These are phyloP conservation scores for Scheffersomyces amazonensis DNA, from an alignment of 805 yeast species.

Conservation along the genomic window DNA sequence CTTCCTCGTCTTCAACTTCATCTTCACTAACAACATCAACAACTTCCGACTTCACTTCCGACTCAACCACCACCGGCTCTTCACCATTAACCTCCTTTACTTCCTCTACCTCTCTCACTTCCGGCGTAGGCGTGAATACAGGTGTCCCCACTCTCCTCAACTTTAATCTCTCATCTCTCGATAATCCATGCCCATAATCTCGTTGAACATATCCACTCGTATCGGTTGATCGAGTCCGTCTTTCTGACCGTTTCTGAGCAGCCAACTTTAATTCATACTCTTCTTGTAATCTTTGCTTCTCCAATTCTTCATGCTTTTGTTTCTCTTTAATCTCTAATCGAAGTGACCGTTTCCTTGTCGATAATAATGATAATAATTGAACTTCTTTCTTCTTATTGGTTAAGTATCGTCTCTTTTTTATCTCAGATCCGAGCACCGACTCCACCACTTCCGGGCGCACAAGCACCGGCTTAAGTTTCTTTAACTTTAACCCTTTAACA, in stretches of 20 bases:
- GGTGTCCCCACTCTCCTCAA: slow-evolving; percentile 19
- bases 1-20: neutral
- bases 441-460: slow-evolving; percentile 14
- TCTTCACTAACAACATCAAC: neutral
- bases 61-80: neutral
- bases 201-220: neutral
- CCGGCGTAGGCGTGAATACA: slow-evolving; percentile 5
- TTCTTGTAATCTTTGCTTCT: slow-evolving; percentile 42
- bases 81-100: neutral
- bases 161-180: slow-evolving; percentile 32
- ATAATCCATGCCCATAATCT: slow-evolving; percentile 20
- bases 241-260: slow-evolving; percentile 38
- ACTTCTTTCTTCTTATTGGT: slow-evolving; percentile 58
- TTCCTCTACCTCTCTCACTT: slow-evolving; percentile 1
- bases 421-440: slow-evolving; percentile 36
- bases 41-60: neutral
- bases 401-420: slow-evolving; percentile 52
- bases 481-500: slow-evolving; percentile 20
- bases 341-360: slow-evolving; percentile 71
- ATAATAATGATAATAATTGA: slow-evolving; percentile 60
- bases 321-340: slow-evolving; percentile 65
- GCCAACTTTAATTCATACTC: slow-evolving; percentile 44
- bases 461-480: slow-evolving; percentile 19
- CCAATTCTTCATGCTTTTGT: slow-evolving; percentile 52
- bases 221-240: slow-evolving; percentile 17